Percentiles rank a stretch among this genome's conserved stretches.
Evolutionary conservation across 1,284 basidiomycete species (phyloP).

Genomic region (Abortiporus biennis): DNA sequence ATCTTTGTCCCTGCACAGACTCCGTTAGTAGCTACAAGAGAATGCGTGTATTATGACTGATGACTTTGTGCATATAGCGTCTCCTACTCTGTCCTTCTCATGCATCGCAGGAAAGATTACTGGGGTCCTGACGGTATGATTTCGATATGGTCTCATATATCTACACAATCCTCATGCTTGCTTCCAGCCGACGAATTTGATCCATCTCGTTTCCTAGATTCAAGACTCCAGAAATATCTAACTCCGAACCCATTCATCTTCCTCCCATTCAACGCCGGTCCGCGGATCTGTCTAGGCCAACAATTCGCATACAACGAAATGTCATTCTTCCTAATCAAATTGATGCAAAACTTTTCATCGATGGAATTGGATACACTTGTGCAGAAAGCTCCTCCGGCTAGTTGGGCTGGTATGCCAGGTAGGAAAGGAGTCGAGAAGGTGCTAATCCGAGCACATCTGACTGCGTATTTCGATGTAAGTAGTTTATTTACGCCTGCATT

Average conservation of each 20-base stretch:
- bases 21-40: not conserved
- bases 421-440: constrained; percentile 1
- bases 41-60: constrained; percentile 16
- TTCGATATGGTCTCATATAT: constrained; percentile 14
- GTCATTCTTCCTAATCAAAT: constrained; percentile 31
- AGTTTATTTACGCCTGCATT: not conserved
- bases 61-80: not conserved
- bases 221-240: constrained; percentile 18
- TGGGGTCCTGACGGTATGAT: constrained; percentile 25
- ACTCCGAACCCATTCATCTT: constrained; percentile 26
- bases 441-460: not conserved
- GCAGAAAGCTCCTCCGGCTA: constrained; percentile 23
- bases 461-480: not conserved
- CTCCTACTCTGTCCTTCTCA: constrained; percentile 14
- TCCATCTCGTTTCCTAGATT: constrained; percentile 26
- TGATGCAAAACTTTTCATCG: constrained; percentile 30
- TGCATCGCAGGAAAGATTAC: constrained; percentile 21
- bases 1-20: constrained; percentile 18
- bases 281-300: constrained; percentile 23
- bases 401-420: constrained; percentile 18
- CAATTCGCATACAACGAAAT: constrained; percentile 35
- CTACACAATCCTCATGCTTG: constrained; percentile 10
- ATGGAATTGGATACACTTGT: constrained; percentile 25
- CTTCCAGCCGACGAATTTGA: constrained; percentile 24
- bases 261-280: constrained; percentile 26